Percentiles rank a stretch among this genome's conserved stretches.
Conservation (phyloP, 1,284 basidiomycete genomes). For the Phellopilus nigrolimitatus region DNA sequence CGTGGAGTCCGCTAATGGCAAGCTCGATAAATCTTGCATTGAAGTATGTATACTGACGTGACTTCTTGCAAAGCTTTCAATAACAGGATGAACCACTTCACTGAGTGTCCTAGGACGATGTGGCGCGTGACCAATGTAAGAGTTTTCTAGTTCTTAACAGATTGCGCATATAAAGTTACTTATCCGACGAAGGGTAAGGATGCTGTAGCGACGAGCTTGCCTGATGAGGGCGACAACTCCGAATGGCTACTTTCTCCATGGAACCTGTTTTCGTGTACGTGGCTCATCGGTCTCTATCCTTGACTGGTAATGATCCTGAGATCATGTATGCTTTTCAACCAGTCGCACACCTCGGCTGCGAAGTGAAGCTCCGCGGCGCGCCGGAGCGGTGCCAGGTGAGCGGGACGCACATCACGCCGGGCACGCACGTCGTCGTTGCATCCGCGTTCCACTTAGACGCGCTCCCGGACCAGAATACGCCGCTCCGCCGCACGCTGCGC, state of each 20-base stretch:
- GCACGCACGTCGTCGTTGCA: constrained; percentile 23
- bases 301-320: not conserved
- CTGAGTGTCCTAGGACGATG: constrained; percentile 26
- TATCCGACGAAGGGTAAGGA: constrained; percentile 21
- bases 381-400: constrained; percentile 18
- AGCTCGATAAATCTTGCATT: not conserved
- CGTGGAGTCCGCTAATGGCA: constrained; percentile 23
- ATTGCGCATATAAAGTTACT: no score
- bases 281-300: not conserved
- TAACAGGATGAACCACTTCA: constrained; percentile 24
- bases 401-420: constrained; percentile 23
- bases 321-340: not conserved
- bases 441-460: constrained; percentile 16
- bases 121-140: constrained; percentile 28
- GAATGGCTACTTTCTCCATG: constrained; percentile 23
- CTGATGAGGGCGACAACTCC: constrained; percentile 25
- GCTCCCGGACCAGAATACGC: constrained; percentile 7
- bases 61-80: constrained; percentile 23
- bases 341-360: constrained; percentile 23
- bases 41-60: not conserved
- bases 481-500: constrained; percentile 3
- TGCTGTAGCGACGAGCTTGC: constrained; percentile 26
- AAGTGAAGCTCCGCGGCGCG: constrained; percentile 20
- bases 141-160: not conserved
- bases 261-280: constrained; percentile 25